A percentile compares a stretch with the other conserved stretches of the same genome.
These are phyloP conservation scores for Flaveria brownii DNA, from an alignment of 129 eudicot species.

Conservation along the genomic window DNA sequence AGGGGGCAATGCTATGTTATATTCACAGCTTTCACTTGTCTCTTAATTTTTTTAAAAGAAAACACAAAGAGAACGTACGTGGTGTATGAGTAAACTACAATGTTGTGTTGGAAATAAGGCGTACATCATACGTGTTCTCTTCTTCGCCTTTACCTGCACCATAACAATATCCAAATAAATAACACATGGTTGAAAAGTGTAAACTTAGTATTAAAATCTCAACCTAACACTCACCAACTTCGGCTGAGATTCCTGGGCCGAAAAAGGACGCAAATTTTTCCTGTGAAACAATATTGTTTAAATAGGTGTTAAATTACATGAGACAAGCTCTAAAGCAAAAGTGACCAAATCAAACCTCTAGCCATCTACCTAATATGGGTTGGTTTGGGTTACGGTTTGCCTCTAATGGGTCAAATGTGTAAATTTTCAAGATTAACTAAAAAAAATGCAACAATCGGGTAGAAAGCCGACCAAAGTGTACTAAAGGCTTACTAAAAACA, in stretches of 20 bases:
- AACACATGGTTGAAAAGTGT: not conserved
- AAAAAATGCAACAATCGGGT: not conserved
- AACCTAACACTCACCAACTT: not conserved
- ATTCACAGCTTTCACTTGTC: not conserved
- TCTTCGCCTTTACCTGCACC: not conserved
- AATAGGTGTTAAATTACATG: not conserved
- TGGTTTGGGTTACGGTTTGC: not conserved
- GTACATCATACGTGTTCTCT: not conserved
- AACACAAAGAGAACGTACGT: not conserved
- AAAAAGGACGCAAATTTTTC: not conserved
- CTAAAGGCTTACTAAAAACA: not conserved
- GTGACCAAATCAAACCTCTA: not conserved
- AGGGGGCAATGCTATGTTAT: not conserved
- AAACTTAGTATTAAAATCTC: not conserved
- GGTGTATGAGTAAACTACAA: not conserved
- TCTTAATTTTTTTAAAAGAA: too few relatives aligned
- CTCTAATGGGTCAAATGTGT: not conserved
- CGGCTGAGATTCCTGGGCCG: not conserved
- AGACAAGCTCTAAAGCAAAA: not conserved
- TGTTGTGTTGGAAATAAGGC: not conserved
- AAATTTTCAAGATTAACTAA: not conserved
- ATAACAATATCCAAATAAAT: not conserved
- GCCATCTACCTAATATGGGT: not conserved
- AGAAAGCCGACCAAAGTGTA: conserved; percentile 2
- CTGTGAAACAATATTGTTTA: not conserved